phyloP scores from a whole-genome alignment of 1,284 basidiomycete species.

The Earliella scabrosa region DNA sequence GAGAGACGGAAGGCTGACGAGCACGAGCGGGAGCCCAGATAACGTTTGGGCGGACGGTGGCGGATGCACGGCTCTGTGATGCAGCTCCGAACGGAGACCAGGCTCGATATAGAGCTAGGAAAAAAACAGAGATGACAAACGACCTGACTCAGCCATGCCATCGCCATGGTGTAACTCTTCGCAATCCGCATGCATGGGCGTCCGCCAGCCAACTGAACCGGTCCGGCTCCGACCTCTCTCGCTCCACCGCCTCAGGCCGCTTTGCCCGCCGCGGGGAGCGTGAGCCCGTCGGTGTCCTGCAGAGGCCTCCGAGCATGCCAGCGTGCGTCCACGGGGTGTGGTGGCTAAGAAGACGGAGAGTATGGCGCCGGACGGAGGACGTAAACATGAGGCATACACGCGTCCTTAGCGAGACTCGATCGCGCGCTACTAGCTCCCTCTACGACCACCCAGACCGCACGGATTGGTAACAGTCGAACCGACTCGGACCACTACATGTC shows the following conservation, averaged over 20 bases:
- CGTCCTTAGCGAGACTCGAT: neutral
- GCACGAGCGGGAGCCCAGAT: neutral
- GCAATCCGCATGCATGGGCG: conserved; percentile 18
- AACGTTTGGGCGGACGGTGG: neutral
- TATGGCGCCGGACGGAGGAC: conserved; percentile 4
- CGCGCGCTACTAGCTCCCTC: neutral
- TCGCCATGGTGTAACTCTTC: conserved; percentile 27
- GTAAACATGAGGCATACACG: conserved; percentile 8
- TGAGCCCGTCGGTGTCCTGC: neutral
- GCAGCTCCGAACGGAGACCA: conserved; percentile 4
- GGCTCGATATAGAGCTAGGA: conserved; percentile 18
- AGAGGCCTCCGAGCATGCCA: neutral
- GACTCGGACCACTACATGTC: neutral
- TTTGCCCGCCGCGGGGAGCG: neutral
- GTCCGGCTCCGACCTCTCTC: conserved; percentile 10
- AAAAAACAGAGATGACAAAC: conserved; percentile 25
- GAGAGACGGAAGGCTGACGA: conserved; percentile 7
- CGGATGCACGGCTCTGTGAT: neutral
- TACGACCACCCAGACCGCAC: neutral
- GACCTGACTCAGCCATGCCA: conserved; percentile 33
- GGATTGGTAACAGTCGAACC: neutral
- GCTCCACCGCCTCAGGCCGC: neutral
- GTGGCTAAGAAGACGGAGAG: conserved; percentile 5
- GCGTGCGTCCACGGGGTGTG: neutral
- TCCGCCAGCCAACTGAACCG: conserved; percentile 17